phyloP scores from a whole-genome alignment of 1,284 basidiomycete species.

The Sanguinoderma infundibulare region DNA sequence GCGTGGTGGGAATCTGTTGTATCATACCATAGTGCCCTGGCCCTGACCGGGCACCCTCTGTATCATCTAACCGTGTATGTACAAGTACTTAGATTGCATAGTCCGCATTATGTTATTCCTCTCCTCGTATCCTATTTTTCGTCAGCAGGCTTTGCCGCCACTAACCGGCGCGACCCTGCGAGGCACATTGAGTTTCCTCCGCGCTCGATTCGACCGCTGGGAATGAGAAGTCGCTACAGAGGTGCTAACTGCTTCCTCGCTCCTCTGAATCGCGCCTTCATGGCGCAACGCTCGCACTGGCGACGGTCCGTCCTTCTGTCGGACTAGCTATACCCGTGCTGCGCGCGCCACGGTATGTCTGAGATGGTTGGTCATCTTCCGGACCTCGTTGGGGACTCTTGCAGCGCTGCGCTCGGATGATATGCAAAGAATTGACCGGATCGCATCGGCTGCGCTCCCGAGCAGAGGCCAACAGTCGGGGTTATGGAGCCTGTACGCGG shows the following conservation, averaged over 20 bases:
- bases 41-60: slow-evolving; percentile 10
- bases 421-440: neutral
- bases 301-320: neutral
- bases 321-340: neutral
- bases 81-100: neutral
- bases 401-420: neutral
- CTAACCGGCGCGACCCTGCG: neutral
- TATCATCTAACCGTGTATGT: slow-evolving; percentile 22
- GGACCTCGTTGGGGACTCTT: neutral
- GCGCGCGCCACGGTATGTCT: too few species aligned
- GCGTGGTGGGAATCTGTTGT: slow-evolving; percentile 8
- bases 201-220: neutral
- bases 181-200: neutral
- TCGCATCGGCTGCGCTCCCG: neutral
- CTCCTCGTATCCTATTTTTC: neutral
- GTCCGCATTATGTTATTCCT: neutral
- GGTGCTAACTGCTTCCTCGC: neutral
- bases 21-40: slow-evolving; percentile 2
- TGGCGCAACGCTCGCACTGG: neutral
- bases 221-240: neutral
- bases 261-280: neutral
- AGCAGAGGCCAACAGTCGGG: neutral
- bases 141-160: neutral
- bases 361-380: neutral
- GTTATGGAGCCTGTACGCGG: neutral